Percentiles rank a stretch among this genome's conserved stretches.
Conservation (phyloP, 305 asterid genomes). For the Fraxinus dipetala region DNA sequence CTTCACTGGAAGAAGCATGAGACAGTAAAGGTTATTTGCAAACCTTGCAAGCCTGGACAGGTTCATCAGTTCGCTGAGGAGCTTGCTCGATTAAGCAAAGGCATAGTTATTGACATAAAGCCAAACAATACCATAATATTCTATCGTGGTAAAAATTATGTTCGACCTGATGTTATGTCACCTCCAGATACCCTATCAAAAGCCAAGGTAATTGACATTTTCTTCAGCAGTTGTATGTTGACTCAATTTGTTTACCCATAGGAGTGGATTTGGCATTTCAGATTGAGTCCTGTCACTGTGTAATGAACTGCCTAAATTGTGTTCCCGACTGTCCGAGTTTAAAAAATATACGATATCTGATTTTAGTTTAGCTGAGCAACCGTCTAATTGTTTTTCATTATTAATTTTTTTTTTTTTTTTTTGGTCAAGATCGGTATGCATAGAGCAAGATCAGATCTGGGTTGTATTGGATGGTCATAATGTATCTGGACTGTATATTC, state of each 20-base stretch:
- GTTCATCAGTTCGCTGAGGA: conserved; percentile 73
- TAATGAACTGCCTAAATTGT: background rate
- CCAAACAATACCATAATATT: conserved; percentile 66
- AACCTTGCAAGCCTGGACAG: conserved; percentile 90
- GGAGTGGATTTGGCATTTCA: conserved; percentile 1
- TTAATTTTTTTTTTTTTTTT: background rate
- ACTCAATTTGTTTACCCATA: background rate
- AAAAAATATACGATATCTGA: background rate
- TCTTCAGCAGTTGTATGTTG: conserved; percentile 6
- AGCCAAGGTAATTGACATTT: conserved; percentile 58
- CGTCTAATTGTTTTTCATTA: background rate
- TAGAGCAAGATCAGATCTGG: background rate
- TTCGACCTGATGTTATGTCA: conserved; percentile 80
- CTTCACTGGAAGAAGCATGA: conserved; percentile 96
- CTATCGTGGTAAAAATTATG: conserved; percentile 87
- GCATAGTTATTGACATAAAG: conserved; percentile 66
- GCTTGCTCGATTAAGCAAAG: conserved; percentile 80
- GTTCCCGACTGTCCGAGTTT: background rate
- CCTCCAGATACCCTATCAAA: conserved; percentile 87
- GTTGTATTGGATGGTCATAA: background rate
- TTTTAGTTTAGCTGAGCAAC: background rate
- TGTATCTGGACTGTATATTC: background rate
- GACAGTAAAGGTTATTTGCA: conserved; percentile 84
- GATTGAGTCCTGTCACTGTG: conserved; percentile 16
- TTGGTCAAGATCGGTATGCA: conserved; percentile 9